Evolutionary conservation across 176 grass and related monocot genomes (phyloP), one percentile per base, ranked within the genome.

Genomic region (Microstegium vimineum): DNA sequence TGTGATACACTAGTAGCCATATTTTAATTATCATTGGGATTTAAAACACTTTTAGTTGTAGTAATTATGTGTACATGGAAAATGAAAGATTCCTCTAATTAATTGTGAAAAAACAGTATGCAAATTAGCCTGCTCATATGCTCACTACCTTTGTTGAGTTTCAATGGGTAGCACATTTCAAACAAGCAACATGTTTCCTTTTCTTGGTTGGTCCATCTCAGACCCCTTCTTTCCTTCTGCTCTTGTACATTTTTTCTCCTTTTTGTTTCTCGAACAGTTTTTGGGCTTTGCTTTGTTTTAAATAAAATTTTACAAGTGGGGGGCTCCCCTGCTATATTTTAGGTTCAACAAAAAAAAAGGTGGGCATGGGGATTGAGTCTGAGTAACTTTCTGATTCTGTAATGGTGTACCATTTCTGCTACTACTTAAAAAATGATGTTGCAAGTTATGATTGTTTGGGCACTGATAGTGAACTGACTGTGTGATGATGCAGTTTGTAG

Each of bases 401-500:
- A 77, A 42, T 32, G 16, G 52, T 54, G n/a, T 65, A 14, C 6
- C 4, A 27, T 80, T 60, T 75, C 41, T 81, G 12, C 9, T 28
- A 32, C 31, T 74, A 11, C 52, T 57, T 57, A 23, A 23, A 18
- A 74, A 74, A 41, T 25, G 73, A 73, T 30, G 14, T 57, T 54
- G 22, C 26, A 5, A 36, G 70, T 46, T 77, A 45, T 83, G 33
- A 56, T 38, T 64, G 32, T 62, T 74, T 75, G 10, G 11, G 8
- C 41, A 46, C 73, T 23, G 22, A 83, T 69, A 32, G 2, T 71
- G 37, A 83, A 80, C 77, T 84, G 43, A 94, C 76, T 69, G 30
- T 22, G 42, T 59, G 51, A 49, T 60, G 77, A 62, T 86, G 86
- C 95, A 98, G 90, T 98, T 98, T 80, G 84, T 98, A 86, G 95